A percentile compares a stretch with the other conserved stretches of the same genome.
phyloP scores from a whole-genome alignment of 768 basidiomycete genomes.

The Asterophora parasitica region DNA sequence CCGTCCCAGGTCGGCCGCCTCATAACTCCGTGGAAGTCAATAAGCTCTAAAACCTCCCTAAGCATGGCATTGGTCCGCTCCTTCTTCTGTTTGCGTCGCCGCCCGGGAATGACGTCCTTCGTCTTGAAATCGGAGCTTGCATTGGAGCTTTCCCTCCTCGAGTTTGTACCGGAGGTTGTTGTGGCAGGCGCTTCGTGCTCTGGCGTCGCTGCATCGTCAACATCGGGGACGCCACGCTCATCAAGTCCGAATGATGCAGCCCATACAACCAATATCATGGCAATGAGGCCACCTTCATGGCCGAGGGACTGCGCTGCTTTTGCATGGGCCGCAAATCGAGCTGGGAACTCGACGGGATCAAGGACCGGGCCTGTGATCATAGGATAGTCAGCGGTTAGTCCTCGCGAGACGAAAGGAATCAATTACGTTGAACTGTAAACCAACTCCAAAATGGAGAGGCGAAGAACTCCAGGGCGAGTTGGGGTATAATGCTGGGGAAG shows the following conservation, averaged over 20 bases:
- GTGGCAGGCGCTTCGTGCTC: conserved; percentile 18
- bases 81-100: conserved; percentile 40
- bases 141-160: conserved; percentile 5
- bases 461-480: conserved; percentile 76
- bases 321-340: conserved; percentile 63
- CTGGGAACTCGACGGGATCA: conserved; percentile 73
- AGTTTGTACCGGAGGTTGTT: background rate
- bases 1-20: conserved; percentile 86
- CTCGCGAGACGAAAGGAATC: conserved; percentile 1
- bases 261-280: conserved; percentile 82
- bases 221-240: conserved; percentile 60
- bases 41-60: conserved; percentile 68
- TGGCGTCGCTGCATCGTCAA: conserved; percentile 18
- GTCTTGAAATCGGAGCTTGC: conserved; percentile 11
- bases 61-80: conserved; percentile 65
- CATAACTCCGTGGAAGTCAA: conserved; percentile 76
- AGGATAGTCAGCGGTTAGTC: background rate
- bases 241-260: conserved; percentile 86
- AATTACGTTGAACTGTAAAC: conserved; percentile 78
- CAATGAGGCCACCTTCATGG: conserved; percentile 71
- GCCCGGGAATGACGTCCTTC: conserved; percentile 28
- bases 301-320: conserved; percentile 60
- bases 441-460: conserved; percentile 78
- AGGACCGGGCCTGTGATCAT: conserved; percentile 69
- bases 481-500: conserved; percentile 58